Conservation (phyloP, 306 rosid species). For the Sicyos edulis region DNA sequence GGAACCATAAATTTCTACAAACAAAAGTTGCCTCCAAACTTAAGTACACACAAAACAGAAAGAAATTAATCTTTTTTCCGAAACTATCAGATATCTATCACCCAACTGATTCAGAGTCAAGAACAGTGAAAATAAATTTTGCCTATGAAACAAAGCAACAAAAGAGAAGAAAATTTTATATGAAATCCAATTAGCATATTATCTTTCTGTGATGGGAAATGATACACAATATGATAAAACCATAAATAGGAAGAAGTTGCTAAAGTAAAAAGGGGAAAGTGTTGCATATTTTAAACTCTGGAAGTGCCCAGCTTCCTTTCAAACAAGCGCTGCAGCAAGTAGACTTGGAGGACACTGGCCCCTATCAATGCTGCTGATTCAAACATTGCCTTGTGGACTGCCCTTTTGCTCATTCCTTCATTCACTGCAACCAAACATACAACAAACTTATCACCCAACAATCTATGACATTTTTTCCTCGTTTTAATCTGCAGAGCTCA, state of each 20-base stretch:
- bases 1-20: no score
- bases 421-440: constrained; percentile 56
- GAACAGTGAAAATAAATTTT: no score
- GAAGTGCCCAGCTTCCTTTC: constrained; percentile 70
- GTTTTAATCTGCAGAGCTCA: no score
- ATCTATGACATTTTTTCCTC: not conserved
- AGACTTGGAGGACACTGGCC: constrained; percentile 73
- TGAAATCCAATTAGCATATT: not conserved
- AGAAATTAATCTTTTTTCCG: no score
- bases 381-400: constrained; percentile 66
- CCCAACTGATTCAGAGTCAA: no score
- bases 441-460: not conserved
- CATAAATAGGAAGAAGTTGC: not conserved
- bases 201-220: not conserved
- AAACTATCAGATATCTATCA: no score
- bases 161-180: not conserved
- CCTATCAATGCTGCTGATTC: constrained; percentile 72
- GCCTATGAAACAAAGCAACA: not conserved
- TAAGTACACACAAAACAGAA: no score
- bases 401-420: constrained; percentile 77
- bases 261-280: not conserved
- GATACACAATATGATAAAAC: not conserved
- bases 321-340: constrained; percentile 68
- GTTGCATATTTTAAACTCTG: constrained; percentile 39
- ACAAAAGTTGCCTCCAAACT: no score